phyloP scores from a whole-genome alignment of 768 basidiomycete species.

The Mycena rosella region DNA sequence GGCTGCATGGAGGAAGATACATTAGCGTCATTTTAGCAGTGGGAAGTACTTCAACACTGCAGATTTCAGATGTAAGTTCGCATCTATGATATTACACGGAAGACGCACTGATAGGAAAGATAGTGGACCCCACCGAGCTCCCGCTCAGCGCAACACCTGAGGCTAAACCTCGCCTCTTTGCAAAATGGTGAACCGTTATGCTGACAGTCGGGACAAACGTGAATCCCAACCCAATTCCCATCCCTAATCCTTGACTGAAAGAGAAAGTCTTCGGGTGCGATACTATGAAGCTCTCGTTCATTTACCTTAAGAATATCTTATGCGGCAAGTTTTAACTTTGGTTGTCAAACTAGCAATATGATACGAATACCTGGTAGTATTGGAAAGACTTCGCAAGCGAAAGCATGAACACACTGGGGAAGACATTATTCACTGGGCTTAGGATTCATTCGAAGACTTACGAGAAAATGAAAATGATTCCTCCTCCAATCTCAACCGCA shows the following conservation, averaged over 20 bases:
- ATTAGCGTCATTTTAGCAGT: no score
- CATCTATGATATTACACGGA: no score
- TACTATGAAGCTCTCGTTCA: background rate
- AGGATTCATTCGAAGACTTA: slow-evolving; percentile 2
- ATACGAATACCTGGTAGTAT: slow-evolving; percentile 44
- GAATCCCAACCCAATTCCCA: slow-evolving; percentile 56
- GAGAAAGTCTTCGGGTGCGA: background rate
- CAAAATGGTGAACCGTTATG: slow-evolving; percentile 53
- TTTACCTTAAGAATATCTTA: slow-evolving; percentile 33
- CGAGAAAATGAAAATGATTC: slow-evolving; percentile 38
- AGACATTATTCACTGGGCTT: background rate
- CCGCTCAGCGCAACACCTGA: slow-evolving; percentile 60
- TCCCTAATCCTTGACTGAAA: slow-evolving; percentile 40
- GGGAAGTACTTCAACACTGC: slow-evolving; percentile 27
- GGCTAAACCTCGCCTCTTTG: slow-evolving; percentile 53
- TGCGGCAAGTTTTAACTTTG: no score
- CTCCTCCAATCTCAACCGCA: slow-evolving; percentile 30
- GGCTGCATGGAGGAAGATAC: no score
- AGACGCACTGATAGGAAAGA: slow-evolving; percentile 25
- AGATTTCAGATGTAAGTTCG: background rate
- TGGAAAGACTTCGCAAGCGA: slow-evolving; percentile 52
- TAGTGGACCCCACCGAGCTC: slow-evolving; percentile 26
- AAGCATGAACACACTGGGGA: slow-evolving; percentile 54
- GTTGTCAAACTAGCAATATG: no score
- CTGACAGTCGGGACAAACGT: slow-evolving; percentile 57